Conservation (phyloP, 2,329 filamentous ascomycete species). For the Calonectria montana region DNA sequence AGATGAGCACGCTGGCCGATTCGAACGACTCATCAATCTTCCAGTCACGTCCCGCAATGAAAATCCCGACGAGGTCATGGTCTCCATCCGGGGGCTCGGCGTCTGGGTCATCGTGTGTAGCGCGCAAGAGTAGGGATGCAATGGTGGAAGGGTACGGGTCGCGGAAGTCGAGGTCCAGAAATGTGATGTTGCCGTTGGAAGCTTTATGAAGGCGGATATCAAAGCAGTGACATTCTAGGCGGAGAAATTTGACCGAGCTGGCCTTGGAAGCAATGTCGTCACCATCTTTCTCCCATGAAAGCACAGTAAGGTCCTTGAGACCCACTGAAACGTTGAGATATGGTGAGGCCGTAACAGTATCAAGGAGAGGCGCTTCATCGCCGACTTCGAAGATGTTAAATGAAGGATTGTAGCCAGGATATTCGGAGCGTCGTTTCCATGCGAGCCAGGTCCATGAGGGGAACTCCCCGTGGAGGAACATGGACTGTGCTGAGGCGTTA, state of each 20-base stretch:
- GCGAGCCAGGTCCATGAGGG: conserved; percentile 54
- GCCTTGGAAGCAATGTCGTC: conserved; percentile 44
- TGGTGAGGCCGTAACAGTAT: conserved; percentile 46
- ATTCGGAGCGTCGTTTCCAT: conserved; percentile 45
- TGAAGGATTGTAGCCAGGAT: conserved; percentile 38
- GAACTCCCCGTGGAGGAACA: conserved; percentile 42
- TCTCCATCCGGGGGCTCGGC: conserved; percentile 37
- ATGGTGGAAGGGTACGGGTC: conserved; percentile 34
- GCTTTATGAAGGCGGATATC: conserved; percentile 41
- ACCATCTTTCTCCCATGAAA: conserved; percentile 51
- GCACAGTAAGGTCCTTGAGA: conserved; percentile 47
- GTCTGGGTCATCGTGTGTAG: conserved; percentile 27
- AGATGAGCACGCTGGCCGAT: conserved; percentile 45
- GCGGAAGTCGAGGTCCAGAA: conserved; percentile 38
- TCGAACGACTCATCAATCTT: conserved; percentile 40
- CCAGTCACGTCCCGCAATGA: conserved; percentile 48
- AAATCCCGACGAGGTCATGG: conserved; percentile 41
- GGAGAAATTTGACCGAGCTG: conserved; percentile 46
- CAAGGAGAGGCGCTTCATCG: conserved; percentile 41
- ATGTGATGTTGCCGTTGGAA: conserved; percentile 24
- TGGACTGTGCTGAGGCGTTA: conserved; percentile 37
- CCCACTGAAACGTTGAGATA: conserved; percentile 49
- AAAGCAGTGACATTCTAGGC: conserved; percentile 49
- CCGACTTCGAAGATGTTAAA: conserved; percentile 48
- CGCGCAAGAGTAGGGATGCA: conserved; percentile 36